Conservation (phyloP, 495 filamentous ascomycete species). For the Lasiosphaeris hirsuta region DNA sequence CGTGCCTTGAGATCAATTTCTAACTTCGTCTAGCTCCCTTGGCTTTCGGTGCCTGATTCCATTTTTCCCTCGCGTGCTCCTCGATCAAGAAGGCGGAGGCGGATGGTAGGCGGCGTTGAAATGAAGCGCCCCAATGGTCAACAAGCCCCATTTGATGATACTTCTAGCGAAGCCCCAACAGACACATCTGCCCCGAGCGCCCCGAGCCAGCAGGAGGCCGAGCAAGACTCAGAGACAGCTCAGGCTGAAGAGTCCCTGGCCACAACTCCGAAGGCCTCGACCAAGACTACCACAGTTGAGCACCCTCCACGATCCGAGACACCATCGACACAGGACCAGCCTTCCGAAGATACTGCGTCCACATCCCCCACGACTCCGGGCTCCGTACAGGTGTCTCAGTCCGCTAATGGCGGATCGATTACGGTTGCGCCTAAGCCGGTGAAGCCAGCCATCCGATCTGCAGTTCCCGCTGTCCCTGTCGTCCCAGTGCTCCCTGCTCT, state of each 20-base stretch:
- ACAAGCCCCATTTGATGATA: conserved; percentile 19
- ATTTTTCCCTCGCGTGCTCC: conserved; percentile 58
- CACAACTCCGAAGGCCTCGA: conserved; percentile 26
- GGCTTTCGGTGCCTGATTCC: conserved; percentile 68
- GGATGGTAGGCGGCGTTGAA: conserved; percentile 28
- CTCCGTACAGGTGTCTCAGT: conserved; percentile 47
- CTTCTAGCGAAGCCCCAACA: background rate
- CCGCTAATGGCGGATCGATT: conserved; percentile 21
- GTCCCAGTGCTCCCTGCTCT: conserved; percentile 65
- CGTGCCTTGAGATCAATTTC: background rate
- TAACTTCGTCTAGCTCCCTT: conserved; percentile 61
- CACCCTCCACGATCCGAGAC: conserved; percentile 54
- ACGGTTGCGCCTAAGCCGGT: conserved; percentile 33
- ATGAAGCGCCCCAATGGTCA: conserved; percentile 33
- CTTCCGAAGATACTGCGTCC: conserved; percentile 59
- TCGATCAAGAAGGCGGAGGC: conserved; percentile 35
- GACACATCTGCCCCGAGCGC: background rate
- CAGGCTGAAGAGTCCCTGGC: conserved; percentile 22
- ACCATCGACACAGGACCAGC: conserved; percentile 61
- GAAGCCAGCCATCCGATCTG: conserved; percentile 47
- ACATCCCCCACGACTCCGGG: conserved; percentile 72
- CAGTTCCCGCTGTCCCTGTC: conserved; percentile 62
- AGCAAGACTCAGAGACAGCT: conserved; percentile 11
- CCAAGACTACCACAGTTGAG: conserved; percentile 32
- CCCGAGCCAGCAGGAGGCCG: conserved; percentile 19